phyloP scores from a whole-genome alignment of 2,329 filamentous ascomycete species.

The Curvularia lunata region DNA sequence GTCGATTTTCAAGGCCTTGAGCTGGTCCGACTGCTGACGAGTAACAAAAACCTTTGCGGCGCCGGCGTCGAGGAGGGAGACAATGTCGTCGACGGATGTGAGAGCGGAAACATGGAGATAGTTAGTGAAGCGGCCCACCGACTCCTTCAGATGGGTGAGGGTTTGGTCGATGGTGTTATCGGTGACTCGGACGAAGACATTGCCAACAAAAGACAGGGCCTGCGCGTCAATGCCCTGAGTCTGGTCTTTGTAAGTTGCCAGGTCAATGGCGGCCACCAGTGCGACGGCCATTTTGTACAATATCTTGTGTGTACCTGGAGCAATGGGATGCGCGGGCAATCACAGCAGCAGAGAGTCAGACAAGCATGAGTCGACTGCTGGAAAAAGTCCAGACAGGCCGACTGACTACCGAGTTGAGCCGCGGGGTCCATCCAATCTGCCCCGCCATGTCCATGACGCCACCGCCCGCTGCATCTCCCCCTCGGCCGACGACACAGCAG shows the following conservation, averaged over 20 bases:
- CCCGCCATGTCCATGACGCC: slow-evolving; percentile 19
- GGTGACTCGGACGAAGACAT: slow-evolving; percentile 62
- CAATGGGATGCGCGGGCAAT: not conserved
- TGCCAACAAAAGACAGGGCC: slow-evolving; percentile 63
- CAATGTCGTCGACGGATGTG: slow-evolving; percentile 71
- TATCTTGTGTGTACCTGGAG: slow-evolving; percentile 2
- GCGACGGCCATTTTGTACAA: slow-evolving; percentile 51
- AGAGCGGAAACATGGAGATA: slow-evolving; percentile 80
- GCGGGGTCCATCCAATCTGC: slow-evolving; percentile 20
- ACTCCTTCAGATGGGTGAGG: slow-evolving; percentile 61
- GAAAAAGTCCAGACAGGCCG: slow-evolving; percentile 17
- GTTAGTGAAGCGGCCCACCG: slow-evolving; percentile 63
- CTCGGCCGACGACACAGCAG: not conserved
- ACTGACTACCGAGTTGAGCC: slow-evolving; percentile 13
- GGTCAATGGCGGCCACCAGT: slow-evolving; percentile 58
- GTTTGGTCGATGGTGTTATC: slow-evolving; percentile 56
- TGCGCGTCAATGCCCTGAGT: slow-evolving; percentile 59
- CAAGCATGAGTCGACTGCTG: slow-evolving; percentile 7
- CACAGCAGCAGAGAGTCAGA: slow-evolving; percentile 1
- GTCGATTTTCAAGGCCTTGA: slow-evolving; percentile 60
- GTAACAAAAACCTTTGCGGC: slow-evolving; percentile 84
- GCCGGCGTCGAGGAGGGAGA: slow-evolving; percentile 82
- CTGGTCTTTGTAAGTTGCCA: slow-evolving; percentile 52
- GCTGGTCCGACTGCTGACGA: slow-evolving; percentile 67
- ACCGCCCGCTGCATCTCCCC: not conserved